Conservation (phyloP, 1,139 yeast species). For the Diutina pseudorugosa region DNA sequence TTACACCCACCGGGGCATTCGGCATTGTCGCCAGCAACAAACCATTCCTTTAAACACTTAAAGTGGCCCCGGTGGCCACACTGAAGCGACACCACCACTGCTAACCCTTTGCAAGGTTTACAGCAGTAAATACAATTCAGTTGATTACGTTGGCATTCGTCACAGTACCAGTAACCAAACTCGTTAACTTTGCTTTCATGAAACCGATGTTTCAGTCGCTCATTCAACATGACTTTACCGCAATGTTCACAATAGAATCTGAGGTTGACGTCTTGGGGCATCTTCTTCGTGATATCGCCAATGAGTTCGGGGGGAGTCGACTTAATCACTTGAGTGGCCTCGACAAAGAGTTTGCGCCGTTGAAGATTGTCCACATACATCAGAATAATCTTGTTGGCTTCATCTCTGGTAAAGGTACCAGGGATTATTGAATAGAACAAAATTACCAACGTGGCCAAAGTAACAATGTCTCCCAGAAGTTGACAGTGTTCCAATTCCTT, state of each 20-base stretch:
- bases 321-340: constrained; percentile 47
- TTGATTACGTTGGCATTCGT: constrained; percentile 45
- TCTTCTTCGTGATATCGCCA: constrained; percentile 33
- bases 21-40: constrained; percentile 44
- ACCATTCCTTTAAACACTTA: constrained; percentile 73
- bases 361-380: constrained; percentile 47
- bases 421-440: not conserved
- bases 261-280: constrained; percentile 33
- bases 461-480: constrained; percentile 47
- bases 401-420: constrained; percentile 19
- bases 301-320: constrained; percentile 24
- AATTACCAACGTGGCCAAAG: not conserved
- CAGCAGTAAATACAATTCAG: constrained; percentile 73
- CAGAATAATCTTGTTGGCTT: constrained; percentile 53
- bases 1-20: constrained; percentile 81
- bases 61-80: constrained; percentile 91
- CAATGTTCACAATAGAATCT: constrained; percentile 64
- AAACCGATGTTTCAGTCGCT: constrained; percentile 32
- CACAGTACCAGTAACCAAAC: constrained; percentile 81
- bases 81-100: constrained; percentile 46
- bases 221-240: constrained; percentile 51
- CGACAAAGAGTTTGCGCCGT: constrained; percentile 39
- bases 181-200: constrained; percentile 9
- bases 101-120: constrained; percentile 64
- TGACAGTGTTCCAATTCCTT: constrained; percentile 43